Conservation (phyloP, 2,329 filamentous ascomycete genomes). For the Achaetomium macrosporum region DNA sequence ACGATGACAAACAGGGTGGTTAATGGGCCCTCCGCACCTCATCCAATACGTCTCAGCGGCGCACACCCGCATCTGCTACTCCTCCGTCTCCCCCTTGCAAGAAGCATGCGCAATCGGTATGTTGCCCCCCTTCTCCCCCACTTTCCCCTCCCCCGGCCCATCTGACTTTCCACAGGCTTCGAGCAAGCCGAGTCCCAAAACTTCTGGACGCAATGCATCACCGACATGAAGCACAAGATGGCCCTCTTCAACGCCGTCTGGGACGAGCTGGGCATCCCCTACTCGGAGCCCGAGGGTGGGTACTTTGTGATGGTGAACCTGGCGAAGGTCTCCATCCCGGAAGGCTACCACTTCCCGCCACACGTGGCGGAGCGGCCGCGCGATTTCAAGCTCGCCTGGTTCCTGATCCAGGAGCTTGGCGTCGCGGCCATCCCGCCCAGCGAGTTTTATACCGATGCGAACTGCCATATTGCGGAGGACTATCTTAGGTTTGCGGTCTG, state of each 20-base stretch:
- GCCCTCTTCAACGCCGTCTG: conserved; percentile 78
- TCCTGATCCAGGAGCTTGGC: conserved; percentile 91
- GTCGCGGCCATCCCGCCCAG: conserved; percentile 95
- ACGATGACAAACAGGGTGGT: conserved; percentile 55
- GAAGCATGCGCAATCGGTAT: conserved; percentile 78
- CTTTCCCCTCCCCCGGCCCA: neutral
- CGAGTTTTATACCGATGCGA: conserved; percentile 87
- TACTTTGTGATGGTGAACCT: conserved; percentile 98
- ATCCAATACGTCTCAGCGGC: conserved; percentile 89
- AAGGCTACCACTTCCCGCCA: conserved; percentile 78
- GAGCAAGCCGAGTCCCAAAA: conserved; percentile 78
- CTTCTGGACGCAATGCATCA: conserved; percentile 81
- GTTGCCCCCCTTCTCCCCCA: neutral
- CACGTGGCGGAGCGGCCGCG: conserved; percentile 81
- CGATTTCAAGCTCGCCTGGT: conserved; percentile 95
- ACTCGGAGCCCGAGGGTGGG: conserved; percentile 89
- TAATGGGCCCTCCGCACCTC: conserved; percentile 82
- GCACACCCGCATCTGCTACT: conserved; percentile 95
- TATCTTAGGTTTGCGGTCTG: conserved; percentile 95
- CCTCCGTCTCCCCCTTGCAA: conserved; percentile 85
- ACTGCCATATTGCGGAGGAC: conserved; percentile 81
- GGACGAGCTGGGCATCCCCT: conserved; percentile 68
- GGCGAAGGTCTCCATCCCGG: conserved; percentile 75
- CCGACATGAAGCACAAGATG: conserved; percentile 87
- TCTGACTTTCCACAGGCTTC: conserved; percentile 46